Evolutionary conservation across 1,139 yeast genomes (phyloP).

Genomic region (Blastobotrys elegans): DNA sequence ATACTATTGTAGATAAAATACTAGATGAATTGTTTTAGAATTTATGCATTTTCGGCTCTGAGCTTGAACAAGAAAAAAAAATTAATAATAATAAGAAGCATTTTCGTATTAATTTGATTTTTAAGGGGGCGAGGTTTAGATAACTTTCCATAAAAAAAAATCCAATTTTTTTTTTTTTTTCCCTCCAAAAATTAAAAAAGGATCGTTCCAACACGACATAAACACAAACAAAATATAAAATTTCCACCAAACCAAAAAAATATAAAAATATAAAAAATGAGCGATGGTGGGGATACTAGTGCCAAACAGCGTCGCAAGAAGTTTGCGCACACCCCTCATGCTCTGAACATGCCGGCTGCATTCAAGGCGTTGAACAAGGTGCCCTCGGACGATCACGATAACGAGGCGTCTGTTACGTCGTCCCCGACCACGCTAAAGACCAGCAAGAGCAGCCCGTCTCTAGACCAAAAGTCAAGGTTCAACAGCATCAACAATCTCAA

Average conservation of each 20-base stretch:
- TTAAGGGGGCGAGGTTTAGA: too few species aligned
- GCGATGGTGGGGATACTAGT: not conserved
- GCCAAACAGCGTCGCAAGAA: not conserved
- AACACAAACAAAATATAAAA: too few species aligned
- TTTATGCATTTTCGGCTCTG: too few species aligned
- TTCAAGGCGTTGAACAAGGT: conserved; percentile 10
- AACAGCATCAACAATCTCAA: not conserved
- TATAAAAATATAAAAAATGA: not conserved
- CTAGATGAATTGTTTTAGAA: conserved; percentile 42
- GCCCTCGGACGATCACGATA: not conserved
- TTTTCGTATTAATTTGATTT: too few species aligned
- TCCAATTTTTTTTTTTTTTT: too few species aligned
- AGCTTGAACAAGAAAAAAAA: not conserved
- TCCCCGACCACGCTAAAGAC: conserved; percentile 5
- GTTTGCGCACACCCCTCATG: conserved; percentile 5
- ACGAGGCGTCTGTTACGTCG: not conserved
- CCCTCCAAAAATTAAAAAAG: too few species aligned
- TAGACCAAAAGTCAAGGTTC: not conserved
- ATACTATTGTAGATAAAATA: conserved; percentile 51
- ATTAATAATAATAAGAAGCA: not conserved
- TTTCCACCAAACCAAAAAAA: too few species aligned
- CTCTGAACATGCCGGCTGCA: conserved; percentile 15
- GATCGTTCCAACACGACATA: too few species aligned
- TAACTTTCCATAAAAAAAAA: too few species aligned
- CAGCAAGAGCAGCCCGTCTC: conserved; percentile 5